Base-by-base conservation (phyloP, 2,329 filamentous ascomycete genomes). In the Aspergillus pseudoviridinutans region DNA sequence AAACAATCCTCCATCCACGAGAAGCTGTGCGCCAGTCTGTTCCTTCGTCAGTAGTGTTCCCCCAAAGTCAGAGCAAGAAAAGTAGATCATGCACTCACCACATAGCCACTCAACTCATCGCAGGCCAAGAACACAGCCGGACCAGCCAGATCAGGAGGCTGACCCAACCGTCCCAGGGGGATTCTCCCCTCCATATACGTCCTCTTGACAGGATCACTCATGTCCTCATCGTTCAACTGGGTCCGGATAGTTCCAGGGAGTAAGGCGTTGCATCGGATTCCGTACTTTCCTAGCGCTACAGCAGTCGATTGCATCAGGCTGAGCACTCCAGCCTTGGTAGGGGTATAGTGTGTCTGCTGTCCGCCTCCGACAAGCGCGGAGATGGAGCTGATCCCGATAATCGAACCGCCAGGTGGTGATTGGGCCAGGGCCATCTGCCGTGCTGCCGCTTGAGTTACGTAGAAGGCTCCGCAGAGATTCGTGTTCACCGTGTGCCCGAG, bases 381-480 rank as follows among this genome's bases (percentile, higher is more conserved):
- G 54, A 78, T 77, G 4, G 73, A 72, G 50, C 71, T 74, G 17
- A 78, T 71, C 1, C 73, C 75, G 41, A 77, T 93, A 67, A 96
- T 94, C 66, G 85, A 87, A 35, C 92, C 92, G 17, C 91, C 90
- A 0, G 84, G 74, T 0, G 87, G 85, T 1, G 80, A 77, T 66
- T 90, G 78, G 0, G 85, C 83, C 83, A 95, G 76, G 0, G 88
- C 86, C 89, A 96, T 94, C 71, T 94, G 90, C 2, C 87, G 84
- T 1, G 90, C 91, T 1, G 91, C 92, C 0, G 91, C 90, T 79
- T 96, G 92, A 24, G 89, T 87, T 38, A 90, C 83, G 78, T 92
- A 92, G 78, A 95, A 96, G n/a, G 91, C 89, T 49, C 92, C 92
- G 64, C 88, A 86, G 63, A 96, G 85, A 76, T 96, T 96, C 51